phyloP scores from a whole-genome alignment of 495 filamentous ascomycete genomes.

The Lichenothelia convexa region DNA sequence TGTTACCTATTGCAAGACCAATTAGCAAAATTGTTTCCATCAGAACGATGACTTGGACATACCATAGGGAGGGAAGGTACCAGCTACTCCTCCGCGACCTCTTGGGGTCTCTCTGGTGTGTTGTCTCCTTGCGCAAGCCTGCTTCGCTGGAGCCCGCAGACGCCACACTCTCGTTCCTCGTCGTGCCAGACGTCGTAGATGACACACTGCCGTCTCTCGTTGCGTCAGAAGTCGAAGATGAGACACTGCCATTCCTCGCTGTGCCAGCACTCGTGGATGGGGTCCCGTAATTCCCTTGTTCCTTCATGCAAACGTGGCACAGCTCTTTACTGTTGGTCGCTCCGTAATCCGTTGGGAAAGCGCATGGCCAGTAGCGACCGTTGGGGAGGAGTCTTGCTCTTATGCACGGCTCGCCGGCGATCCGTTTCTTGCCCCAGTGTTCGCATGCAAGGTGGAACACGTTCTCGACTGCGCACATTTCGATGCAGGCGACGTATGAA shows the following conservation, averaged over 20 bases:
- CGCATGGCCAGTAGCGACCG: neutral
- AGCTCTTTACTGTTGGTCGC: neutral
- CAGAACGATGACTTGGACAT: no score
- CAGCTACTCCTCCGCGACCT: no score
- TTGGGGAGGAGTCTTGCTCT: constrained; percentile 1
- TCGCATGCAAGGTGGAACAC: constrained; percentile 11
- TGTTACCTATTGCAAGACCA: no score
- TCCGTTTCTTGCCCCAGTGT: constrained; percentile 10
- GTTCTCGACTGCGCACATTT: constrained; percentile 12
- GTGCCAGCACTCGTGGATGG: neutral
- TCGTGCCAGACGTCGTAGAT: no score
- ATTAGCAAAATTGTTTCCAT: no score
- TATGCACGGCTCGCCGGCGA: constrained; percentile 11
- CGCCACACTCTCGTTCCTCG: no score
- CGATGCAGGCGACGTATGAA: no score
- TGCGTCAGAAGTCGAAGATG: no score
- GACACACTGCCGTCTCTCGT: neutral
- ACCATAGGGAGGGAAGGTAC: no score
- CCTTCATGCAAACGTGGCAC: neutral
- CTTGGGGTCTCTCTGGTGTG: no score
- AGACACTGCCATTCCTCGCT: neutral
- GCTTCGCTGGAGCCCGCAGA: no score
- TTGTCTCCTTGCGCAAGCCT: no score
- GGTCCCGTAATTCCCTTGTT: neutral
- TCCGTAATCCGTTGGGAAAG: neutral